Evolutionary conservation across 768 basidiomycete species (phyloP).

Genomic region (Psilocybe subaeruginosa): DNA sequence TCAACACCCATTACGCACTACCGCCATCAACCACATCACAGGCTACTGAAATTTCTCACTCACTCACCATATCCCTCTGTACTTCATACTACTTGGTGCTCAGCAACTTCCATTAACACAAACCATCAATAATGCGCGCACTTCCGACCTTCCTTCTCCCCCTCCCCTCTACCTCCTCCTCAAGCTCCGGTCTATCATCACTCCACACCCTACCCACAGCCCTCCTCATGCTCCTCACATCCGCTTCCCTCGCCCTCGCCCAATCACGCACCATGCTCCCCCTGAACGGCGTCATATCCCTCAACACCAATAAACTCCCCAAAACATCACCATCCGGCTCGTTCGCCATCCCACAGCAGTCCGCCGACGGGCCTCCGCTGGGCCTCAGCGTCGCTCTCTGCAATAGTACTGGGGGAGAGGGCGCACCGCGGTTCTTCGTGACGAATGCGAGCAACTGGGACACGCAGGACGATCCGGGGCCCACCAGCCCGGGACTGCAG

Average conservation of each 20-base stretch:
- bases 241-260: background rate
- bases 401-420: too few species aligned
- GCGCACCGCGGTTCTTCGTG: background rate
- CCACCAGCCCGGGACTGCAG: background rate
- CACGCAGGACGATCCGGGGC: background rate
- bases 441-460: constrained; percentile 2
- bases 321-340: background rate
- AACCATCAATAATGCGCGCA: too few species aligned
- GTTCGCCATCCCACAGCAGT: background rate
- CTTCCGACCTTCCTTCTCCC: too few species aligned
- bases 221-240: background rate
- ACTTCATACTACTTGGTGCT: too few species aligned
- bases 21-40: too few species aligned
- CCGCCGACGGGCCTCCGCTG: background rate
- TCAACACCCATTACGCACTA: too few species aligned
- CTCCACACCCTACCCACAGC: background rate
- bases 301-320: background rate
- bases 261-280: background rate
- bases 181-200: too few species aligned
- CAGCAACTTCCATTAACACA: too few species aligned
- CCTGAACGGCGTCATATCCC: background rate
- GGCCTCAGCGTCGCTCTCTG: background rate
- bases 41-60: too few species aligned
- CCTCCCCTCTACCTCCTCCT: background rate
- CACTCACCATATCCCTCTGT: too few species aligned